Conservation (phyloP, 148 eudicot genomes). For the Euryodendron excelsum region DNA sequence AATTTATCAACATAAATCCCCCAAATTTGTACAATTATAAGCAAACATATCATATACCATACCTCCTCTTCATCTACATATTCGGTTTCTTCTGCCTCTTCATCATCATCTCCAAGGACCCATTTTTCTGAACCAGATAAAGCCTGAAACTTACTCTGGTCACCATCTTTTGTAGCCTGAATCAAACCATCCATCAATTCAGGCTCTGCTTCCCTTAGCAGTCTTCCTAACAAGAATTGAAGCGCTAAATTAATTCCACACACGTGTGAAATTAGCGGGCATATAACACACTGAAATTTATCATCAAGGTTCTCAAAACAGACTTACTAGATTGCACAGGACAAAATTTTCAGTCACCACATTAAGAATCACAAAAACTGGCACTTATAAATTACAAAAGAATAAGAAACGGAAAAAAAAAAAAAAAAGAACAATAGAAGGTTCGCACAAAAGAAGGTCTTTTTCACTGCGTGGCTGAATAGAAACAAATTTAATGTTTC, state of each 20-base stretch:
- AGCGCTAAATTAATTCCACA: neutral
- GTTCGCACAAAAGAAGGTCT: too few relatives aligned
- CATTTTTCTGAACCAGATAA: conserved; percentile 37
- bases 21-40: neutral
- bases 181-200: conserved; percentile 74
- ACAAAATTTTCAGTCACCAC: too few relatives aligned
- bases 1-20: neutral
- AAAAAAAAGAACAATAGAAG: too few relatives aligned
- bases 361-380: too few relatives aligned
- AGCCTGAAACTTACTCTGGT: conserved; percentile 50
- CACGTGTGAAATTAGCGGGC: neutral
- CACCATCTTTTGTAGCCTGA: conserved; percentile 87
- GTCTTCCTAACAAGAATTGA: conserved; percentile 50
- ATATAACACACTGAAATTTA: neutral
- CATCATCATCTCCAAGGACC: conserved; percentile 32
- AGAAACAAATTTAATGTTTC: too few relatives aligned
- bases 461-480: too few relatives aligned
- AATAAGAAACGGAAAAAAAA: too few relatives aligned
- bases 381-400: too few relatives aligned
- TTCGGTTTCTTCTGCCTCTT: conserved; percentile 37
- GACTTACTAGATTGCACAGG: too few relatives aligned
- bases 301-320: neutral
- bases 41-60: neutral
- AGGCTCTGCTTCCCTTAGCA: conserved; percentile 71
- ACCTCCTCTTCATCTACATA: conserved; percentile 56